Evolutionary conservation across 371 early-diverging fungal genomes (phyloP).

Genomic region (Nematocida sp.): DNA sequence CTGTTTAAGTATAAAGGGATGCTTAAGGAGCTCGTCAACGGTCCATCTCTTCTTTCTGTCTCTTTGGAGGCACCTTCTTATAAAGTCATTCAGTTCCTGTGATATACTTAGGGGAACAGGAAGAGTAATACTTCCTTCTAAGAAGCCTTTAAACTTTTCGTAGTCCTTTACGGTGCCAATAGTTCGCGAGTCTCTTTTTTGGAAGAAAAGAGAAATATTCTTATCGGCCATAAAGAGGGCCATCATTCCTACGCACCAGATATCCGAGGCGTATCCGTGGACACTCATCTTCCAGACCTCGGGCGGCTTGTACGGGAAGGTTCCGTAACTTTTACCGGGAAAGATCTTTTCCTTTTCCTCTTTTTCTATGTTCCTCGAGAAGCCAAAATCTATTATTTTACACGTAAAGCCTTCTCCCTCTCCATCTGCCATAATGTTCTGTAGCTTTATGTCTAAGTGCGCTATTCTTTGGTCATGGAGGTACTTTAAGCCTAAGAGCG

Average conservation of each 20-base stretch:
- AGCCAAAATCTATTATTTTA: slow-evolving; percentile 68
- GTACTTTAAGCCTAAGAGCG: slow-evolving; percentile 61
- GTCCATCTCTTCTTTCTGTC: slow-evolving; percentile 59
- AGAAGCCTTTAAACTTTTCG: slow-evolving; percentile 47
- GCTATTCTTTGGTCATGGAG: slow-evolving; percentile 63
- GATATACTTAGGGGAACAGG: slow-evolving; percentile 55
- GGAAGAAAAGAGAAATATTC: slow-evolving; percentile 22
- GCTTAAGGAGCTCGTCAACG: slow-evolving; percentile 60
- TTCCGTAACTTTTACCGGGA: slow-evolving; percentile 66
- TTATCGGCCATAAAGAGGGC: slow-evolving; percentile 42
- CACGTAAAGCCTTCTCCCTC: slow-evolving; percentile 49
- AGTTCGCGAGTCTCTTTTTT: slow-evolving; percentile 33
- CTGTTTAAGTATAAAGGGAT: slow-evolving; percentile 66
- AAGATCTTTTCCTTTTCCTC: slow-evolving; percentile 33
- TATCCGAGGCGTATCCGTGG: slow-evolving; percentile 65
- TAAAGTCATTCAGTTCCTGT: slow-evolving; percentile 60
- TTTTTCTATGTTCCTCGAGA: slow-evolving; percentile 36
- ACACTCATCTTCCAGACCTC: slow-evolving; percentile 63
- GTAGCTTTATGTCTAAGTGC: slow-evolving; percentile 67
- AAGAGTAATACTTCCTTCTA: slow-evolving; percentile 50
- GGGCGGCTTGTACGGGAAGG: slow-evolving; percentile 68
- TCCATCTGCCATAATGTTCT: slow-evolving; percentile 65
- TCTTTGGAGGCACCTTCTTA: slow-evolving; percentile 59
- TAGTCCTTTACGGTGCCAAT: slow-evolving; percentile 56
- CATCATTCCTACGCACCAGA: slow-evolving; percentile 65